Evolutionary conservation across 768 basidiomycete genomes (phyloP), one percentile per base, ranked within the genome.

Genomic region (Phlegmacium glaucopus): DNA sequence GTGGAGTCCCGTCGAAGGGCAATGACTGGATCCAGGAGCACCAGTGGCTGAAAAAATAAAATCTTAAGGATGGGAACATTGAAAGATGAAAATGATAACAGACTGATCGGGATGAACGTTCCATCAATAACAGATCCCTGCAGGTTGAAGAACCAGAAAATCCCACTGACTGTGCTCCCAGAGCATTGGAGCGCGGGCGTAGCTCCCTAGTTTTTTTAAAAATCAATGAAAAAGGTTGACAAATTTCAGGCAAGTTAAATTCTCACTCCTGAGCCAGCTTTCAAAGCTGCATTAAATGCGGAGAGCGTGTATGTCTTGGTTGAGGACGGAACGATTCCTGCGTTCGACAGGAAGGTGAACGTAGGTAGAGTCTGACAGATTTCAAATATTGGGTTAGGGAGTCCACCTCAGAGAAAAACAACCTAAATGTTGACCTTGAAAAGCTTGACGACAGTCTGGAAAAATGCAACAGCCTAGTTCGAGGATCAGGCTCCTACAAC

Each of bases 391-490:
- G n/a, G n/a, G n/a, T n/a, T n/a, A n/a, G n/a, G n/a, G n/a, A n/a
- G n/a, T n/a, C n/a, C n/a, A n/a, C n/a, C n/a, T n/a, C n/a, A n/a
- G n/a, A n/a, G n/a, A n/a, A n/a, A n/a, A n/a, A n/a, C n/a, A n/a
- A n/a, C n/a, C n/a, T n/a, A n/a, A n/a, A n/a, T n/a, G n/a, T n/a
- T n/a, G n/a, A n/a, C n/a, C n/a, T n/a, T n/a, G n/a, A n/a, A n/a
- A n/a, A n/a, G n/a, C n/a, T n/a, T n/a, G n/a, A 86, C 83, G 2
- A 79, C 78, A 15, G 72, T 65, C 49, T 79, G 56, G 67, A 84
- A 87, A 66, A 77, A 88, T 12, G 77, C 77, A 28, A 86, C 85
- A 1, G 84, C 86, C n/a, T n/a, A n/a, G n/a, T n/a, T n/a, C n/a
- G n/a, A n/a, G n/a, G n/a, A n/a, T n/a, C n/a, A n/a, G n/a, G n/a